These are phyloP conservation scores for Tillandsia leiboldiana DNA, from an alignment of 176 grass and related monocot species.

Conservation along the genomic window DNA sequence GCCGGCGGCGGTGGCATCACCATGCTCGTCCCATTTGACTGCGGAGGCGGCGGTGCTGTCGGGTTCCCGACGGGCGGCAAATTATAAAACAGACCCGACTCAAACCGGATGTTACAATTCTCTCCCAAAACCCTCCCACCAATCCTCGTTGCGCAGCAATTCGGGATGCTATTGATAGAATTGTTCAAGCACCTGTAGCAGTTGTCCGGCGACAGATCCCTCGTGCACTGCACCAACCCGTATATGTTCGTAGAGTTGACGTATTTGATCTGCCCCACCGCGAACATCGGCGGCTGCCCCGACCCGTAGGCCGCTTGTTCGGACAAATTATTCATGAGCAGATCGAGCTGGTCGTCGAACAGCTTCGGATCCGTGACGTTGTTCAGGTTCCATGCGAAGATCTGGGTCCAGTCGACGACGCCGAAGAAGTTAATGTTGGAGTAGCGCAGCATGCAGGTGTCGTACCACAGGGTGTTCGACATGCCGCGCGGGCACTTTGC, in stretches of 20 bases:
- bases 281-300: conserved; percentile 1
- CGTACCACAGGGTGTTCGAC: conserved; percentile 7
- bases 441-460: conserved; percentile 30
- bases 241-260: not conserved
- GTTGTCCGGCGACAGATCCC: conserved; percentile 13
- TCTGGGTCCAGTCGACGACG: accelerated
- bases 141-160: not conserved
- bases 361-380: conserved; percentile 8
- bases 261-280: conserved; percentile 2
- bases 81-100: not conserved
- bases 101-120: not conserved
- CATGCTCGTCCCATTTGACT: no score
- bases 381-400: accelerated
- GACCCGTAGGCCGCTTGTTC: not conserved
- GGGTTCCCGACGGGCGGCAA: not conserved
- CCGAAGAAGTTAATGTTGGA: conserved; percentile 34
- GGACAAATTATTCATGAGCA: conserved; percentile 24
- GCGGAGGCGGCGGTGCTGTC: not conserved
- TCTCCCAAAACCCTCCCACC: not conserved
- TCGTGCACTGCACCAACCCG: conserved; percentile 43
- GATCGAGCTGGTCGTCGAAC: conserved; percentile 2
- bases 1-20: not conserved
- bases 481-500: conserved; percentile 13
- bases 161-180: not conserved
- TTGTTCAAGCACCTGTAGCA: conserved; percentile 16